A percentile compares a stretch with the other conserved stretches of the same genome.
phyloP scores from a whole-genome alignment of 768 basidiomycete species.

The Tulasnella sp. region DNA sequence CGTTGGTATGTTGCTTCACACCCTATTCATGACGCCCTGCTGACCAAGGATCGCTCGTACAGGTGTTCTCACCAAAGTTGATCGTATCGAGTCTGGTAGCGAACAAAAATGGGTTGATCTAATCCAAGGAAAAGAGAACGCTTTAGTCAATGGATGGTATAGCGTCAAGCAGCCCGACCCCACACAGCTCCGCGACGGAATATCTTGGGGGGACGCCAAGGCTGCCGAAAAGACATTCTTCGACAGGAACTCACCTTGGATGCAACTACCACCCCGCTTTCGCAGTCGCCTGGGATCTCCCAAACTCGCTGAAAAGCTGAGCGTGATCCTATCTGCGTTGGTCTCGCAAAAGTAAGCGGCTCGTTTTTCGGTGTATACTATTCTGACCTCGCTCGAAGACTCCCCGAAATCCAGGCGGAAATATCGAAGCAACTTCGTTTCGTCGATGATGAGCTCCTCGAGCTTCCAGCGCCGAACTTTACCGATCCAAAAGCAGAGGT shows the following conservation, averaged over 20 bases:
- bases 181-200: conserved; percentile 37
- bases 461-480: conserved; percentile 44
- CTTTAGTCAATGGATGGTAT: conserved; percentile 48
- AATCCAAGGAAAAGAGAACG: conserved; percentile 23
- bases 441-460: conserved; percentile 28
- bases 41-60: not conserved
- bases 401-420: conserved; percentile 54
- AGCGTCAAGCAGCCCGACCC: conserved; percentile 48
- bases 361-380: not conserved
- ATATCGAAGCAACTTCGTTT: conserved; percentile 37
- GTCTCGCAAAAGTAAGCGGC: conserved; percentile 46
- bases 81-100: conserved; percentile 48
- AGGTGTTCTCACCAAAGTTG: conserved; percentile 73
- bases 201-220: conserved; percentile 54
- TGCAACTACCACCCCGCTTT: not conserved
- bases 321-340: conserved; percentile 48
- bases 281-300: not conserved
- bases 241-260: conserved; percentile 14
- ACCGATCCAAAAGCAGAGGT: conserved; percentile 48
- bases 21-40: not conserved
- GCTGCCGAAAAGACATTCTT: conserved; percentile 49
- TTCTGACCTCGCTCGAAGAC: conserved; percentile 30
- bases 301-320: conserved; percentile 43
- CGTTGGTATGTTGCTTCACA: conserved; percentile 38
- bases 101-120: conserved; percentile 42